Evolutionary conservation across 352 stramenopile species (phyloP).

Genomic region (Phytophthora melonis): DNA sequence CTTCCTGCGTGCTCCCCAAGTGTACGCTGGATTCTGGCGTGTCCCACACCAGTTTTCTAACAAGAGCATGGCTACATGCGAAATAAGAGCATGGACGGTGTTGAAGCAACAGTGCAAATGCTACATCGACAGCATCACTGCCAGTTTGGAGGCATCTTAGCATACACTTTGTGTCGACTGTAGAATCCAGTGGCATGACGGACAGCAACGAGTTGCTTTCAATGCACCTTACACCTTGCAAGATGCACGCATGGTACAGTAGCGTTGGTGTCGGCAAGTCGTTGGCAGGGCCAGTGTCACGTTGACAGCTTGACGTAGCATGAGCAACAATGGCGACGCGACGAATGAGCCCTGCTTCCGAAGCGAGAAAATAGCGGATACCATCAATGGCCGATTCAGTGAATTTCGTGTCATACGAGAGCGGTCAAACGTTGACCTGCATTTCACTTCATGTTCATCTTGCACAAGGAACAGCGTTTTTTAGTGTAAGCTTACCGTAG

Average conservation of each 20-base stretch:
- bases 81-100: constrained; percentile 7
- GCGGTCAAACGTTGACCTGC: background rate
- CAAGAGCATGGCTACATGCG: constrained; percentile 8
- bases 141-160: too few species aligned
- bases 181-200: too few species aligned
- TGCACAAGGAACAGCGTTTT: too few species aligned
- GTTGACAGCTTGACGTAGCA: background rate
- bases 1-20: constrained; percentile 33
- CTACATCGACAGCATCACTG: too few species aligned
- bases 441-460: too few species aligned
- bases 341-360: background rate
- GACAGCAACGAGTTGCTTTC: background rate
- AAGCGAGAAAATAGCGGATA: background rate
- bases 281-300: background rate
- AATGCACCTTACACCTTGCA: too few species aligned
- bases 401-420: background rate
- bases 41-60: constrained; percentile 9
- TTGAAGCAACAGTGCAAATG: background rate
- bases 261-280: background rate
- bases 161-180: too few species aligned
- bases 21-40: constrained; percentile 20
- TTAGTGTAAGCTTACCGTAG: too few species aligned
- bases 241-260: too few species aligned
- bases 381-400: background rate
- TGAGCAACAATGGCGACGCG: background rate